Percentiles rank a stretch among this genome's conserved stretches.
Conservation (phyloP, 2,329 filamentous ascomycete genomes). For the Phyllosticta citriasiana region DNA sequence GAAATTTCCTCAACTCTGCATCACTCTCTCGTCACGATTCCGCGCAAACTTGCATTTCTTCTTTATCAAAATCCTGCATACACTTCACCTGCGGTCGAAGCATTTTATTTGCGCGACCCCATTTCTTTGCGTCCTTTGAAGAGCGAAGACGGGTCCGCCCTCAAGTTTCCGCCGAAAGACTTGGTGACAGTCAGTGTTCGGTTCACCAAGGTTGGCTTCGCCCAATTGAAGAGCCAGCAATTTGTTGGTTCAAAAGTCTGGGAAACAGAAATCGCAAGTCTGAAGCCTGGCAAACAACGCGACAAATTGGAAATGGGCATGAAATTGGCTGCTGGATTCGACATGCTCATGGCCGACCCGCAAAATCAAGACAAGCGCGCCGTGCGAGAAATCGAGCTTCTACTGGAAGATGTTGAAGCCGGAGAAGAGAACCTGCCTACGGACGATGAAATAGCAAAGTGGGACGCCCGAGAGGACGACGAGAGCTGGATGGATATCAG, state of each 20-base stretch:
- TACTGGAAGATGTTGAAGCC: conserved; percentile 64
- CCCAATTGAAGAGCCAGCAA: conserved; percentile 78
- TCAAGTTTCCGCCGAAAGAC: conserved; percentile 66
- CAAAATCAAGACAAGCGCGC: conserved; percentile 57
- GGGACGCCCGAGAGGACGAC: conserved; percentile 66
- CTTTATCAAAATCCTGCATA: conserved; percentile 65
- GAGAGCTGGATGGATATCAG: conserved; percentile 90
- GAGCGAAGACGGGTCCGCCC: conserved; percentile 37
- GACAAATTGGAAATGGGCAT: conserved; percentile 60
- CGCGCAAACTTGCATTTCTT: conserved; percentile 71
- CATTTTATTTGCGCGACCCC: conserved; percentile 85
- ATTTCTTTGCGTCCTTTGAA: conserved; percentile 61
- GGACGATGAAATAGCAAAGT: conserved; percentile 59
- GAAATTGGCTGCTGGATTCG: conserved; percentile 83
- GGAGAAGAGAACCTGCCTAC: conserved; percentile 63
- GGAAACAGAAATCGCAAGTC: conserved; percentile 30
- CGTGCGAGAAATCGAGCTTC: conserved; percentile 64
- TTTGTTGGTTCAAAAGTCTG: conserved; percentile 57
- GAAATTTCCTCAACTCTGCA: conserved; percentile 71
- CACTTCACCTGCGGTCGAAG: conserved; percentile 75
- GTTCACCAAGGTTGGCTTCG: conserved; percentile 84
- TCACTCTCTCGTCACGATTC: conserved; percentile 60
- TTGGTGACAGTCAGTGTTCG: conserved; percentile 67
- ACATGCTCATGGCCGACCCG: conserved; percentile 67
- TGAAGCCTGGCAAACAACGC: conserved; percentile 21